Evolutionary conservation across 164 flowering plant species (phyloP), one percentile per base, ranked within the genome.

Genomic region (Tetracentron sinense): DNA sequence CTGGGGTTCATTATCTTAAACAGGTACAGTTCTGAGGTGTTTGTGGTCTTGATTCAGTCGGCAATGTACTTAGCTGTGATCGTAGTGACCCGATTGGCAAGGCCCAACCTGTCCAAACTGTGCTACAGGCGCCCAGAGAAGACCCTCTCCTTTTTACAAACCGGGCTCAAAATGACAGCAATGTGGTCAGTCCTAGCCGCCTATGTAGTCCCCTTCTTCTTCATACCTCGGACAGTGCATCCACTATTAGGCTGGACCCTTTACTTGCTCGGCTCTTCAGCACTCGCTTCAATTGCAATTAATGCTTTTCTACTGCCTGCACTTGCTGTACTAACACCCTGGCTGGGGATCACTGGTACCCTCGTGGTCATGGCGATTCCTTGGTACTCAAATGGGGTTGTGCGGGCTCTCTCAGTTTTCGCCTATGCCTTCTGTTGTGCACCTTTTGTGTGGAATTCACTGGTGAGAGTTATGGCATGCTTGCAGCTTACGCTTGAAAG

Each of bases 281-380:
- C 96, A 0, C 76, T 92, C 25, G 83, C 77, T 46, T 84, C 79
- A 0, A 57, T 90, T 26, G 78, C 79, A 3, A 72, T 81, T 25
- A 84, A 81, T 27, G 75, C 81, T 3, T 88, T 92, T 64, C 46
- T 87, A 55, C 74, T 95, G 60, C 99, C 99, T 19, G 62, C 72
- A 50, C 46, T 88, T 2, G 76, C 86, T 0, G 85, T 95, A 30
- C 27, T 95, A 8, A 60, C 70, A 7, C 97, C 94, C 0, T 79
- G 81, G 85, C 19, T 89, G 0, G 87, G 81, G 20, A 82, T 92
- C 12, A 55, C 79, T 6, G 96, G 96, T 6, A 44, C 77, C 1
- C 94, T 95, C 56, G n/a, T 84, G 15, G 90, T 86, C 52, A 92
- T 95, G 99, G 97, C 94, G 7, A 79, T n/a, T 65, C 96, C 99